Conservation (phyloP, 192 early-diverging fungal genomes). For the Coemansia sp. region DNA sequence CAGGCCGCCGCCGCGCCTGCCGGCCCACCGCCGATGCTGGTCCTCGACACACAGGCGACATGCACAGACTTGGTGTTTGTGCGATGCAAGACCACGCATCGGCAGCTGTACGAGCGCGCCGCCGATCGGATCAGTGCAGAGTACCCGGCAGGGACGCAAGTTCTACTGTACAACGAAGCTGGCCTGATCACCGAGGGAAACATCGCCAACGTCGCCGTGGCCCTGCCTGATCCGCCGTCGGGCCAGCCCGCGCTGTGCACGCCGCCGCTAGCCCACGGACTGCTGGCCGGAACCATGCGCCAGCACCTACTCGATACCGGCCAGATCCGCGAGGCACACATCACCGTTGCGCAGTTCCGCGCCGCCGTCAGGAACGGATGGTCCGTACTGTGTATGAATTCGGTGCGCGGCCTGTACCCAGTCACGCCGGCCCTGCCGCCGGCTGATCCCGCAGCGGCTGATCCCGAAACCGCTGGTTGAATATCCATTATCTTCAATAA, state of each 20-base stretch:
- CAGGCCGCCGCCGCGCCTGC: background rate
- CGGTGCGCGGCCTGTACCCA: slow-evolving; percentile 26
- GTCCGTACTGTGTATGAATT: slow-evolving; percentile 45
- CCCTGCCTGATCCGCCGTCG: background rate
- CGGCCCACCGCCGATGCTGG: slow-evolving; percentile 5
- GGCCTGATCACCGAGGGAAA: slow-evolving; percentile 28
- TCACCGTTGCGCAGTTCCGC: slow-evolving; percentile 27
- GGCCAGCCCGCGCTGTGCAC: slow-evolving; percentile 20
- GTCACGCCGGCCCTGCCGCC: slow-evolving; percentile 3
- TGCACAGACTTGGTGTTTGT: slow-evolving; percentile 21
- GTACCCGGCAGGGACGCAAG: slow-evolving; percentile 13
- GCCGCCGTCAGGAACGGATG: slow-evolving; percentile 19
- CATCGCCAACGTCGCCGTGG: slow-evolving; percentile 39
- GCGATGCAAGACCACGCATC: slow-evolving; percentile 36
- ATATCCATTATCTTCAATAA: background rate
- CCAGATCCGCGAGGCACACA: slow-evolving; percentile 15
- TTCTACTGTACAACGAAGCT: slow-evolving; percentile 20
- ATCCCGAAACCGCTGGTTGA: too few species aligned
- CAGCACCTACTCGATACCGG: slow-evolving; percentile 17
- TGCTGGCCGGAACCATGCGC: slow-evolving; percentile 38
- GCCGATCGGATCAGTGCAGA: background rate
- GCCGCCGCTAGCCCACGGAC: slow-evolving; percentile 9
- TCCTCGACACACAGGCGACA: slow-evolving; percentile 19
- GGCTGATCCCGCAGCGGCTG: too few species aligned
- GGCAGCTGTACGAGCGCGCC: slow-evolving; percentile 21